Evolutionary conservation across 768 basidiomycete genomes (phyloP), one percentile per base, ranked within the genome.

Genomic region (Terana coerulea): DNA sequence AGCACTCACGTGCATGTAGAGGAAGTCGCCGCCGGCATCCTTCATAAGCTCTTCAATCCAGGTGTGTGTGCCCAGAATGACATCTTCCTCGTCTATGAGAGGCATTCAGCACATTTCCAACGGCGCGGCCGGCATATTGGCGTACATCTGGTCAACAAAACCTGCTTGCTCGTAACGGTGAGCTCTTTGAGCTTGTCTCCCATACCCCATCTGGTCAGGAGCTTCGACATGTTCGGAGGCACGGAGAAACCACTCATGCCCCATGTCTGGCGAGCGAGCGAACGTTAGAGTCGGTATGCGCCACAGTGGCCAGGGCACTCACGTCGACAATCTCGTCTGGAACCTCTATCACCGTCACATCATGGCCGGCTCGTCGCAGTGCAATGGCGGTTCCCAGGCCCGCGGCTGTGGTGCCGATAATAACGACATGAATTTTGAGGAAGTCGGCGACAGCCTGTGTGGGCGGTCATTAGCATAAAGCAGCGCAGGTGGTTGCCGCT

Each of bases 201-300:
- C 6, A 83, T 67, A 7, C 80, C 83, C 82, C 83, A 85, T 44
- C 75, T 70, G 42, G 73, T 70, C n/a, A 82, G 64, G 2, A 83
- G 61, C 49, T 74, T 74, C 5, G 79, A 76, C 67, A 82, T 75
- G 51, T 84, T 84, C 7, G 83, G 81, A 19, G 80, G 77, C 9
- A 81, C 37, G 22, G n/a, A 17, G 36, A 8, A 33, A 5, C 47
- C 39, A 10, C 15, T 15, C 5, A 33, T 11, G 7, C 22, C 25
- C 24, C 49, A 39, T 17, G 17, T 25, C 47, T 49, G 35, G 9
- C n/a, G n/a, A 17, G n/a, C 10, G 9, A 15, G 8, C 5, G 9
- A 9, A 9, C 31, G 15, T 8, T 33, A 33, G 31, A 33, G 8
- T 15, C 8, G 31, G 15, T 33, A 15, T 9, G 31, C 15, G 46